Evolutionary conservation across 106 monocot genomes (phyloP).

Genomic region (Chionographis japonica): DNA sequence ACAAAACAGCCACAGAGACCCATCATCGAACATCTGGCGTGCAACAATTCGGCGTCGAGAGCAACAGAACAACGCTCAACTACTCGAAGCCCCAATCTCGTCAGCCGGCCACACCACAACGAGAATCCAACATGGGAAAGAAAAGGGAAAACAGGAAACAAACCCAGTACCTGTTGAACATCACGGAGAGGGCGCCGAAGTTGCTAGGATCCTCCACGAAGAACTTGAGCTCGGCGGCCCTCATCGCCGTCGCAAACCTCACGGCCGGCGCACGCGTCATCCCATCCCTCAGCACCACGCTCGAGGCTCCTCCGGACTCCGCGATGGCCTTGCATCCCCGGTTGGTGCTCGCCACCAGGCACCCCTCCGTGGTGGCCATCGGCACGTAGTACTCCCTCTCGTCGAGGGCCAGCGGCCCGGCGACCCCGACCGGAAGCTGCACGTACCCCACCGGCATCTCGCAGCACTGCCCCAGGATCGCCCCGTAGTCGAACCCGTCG

Average conservation of each 20-base stretch:
- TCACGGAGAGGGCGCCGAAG: slow-evolving; percentile 59
- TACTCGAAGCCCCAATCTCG: not conserved
- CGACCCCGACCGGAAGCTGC: slow-evolving; percentile 75
- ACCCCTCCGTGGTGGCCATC: slow-evolving; percentile 97
- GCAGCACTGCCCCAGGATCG: slow-evolving; percentile 89
- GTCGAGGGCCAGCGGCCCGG: slow-evolving; percentile 72
- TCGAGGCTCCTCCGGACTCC: slow-evolving; percentile 66
- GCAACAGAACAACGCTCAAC: not conserved
- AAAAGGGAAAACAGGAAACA: not conserved
- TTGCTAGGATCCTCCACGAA: slow-evolving; percentile 69
- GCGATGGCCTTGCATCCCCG: slow-evolving; percentile 80
- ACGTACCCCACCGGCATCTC: slow-evolving; percentile 88
- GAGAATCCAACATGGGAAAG: too few relatives aligned
- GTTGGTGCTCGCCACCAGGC: slow-evolving; percentile 89
- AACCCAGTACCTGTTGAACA: slow-evolving; percentile 61
- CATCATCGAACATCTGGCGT: not conserved
- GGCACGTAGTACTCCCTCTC: slow-evolving; percentile 62
- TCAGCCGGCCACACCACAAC: not conserved
- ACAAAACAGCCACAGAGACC: not conserved
- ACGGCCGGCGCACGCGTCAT: slow-evolving; percentile 86
- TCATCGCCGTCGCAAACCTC: slow-evolving; percentile 46
- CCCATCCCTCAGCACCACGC: slow-evolving; percentile 69
- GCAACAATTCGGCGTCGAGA: not conserved
- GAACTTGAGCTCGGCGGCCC: slow-evolving; percentile 75
- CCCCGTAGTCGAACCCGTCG: slow-evolving; percentile 78